Evolutionary conservation across 2,329 filamentous ascomycete genomes (phyloP).

Genomic region (Didymella lethalis): DNA sequence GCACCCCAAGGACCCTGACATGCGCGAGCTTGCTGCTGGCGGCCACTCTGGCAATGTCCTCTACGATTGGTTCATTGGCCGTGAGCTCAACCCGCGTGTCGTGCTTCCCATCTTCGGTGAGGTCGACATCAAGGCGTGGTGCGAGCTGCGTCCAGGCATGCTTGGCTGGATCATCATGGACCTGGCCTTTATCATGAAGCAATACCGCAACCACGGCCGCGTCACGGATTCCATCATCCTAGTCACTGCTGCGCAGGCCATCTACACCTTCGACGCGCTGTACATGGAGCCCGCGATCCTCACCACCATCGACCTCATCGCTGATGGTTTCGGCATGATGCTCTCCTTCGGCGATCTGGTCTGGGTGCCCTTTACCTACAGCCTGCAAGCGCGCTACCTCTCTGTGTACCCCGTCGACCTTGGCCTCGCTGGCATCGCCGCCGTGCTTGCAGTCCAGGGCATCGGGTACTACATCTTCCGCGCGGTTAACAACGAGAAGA

Average conservation of each 20-base stretch:
- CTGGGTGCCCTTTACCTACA: conserved; percentile 93
- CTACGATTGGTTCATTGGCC: conserved; percentile 97
- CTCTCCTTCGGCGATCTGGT: conserved; percentile 89
- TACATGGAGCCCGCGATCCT: conserved; percentile 89
- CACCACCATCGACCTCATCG: conserved; percentile 93
- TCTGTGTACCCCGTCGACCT: conserved; percentile 82
- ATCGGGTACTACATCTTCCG: conserved; percentile 92
- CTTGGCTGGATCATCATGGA: conserved; percentile 89
- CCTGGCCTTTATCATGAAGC: conserved; percentile 82
- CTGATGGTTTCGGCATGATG: conserved; percentile 96
- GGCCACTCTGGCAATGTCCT: conserved; percentile 84
- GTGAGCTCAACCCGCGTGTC: conserved; percentile 90
- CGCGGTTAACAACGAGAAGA: conserved; percentile 93
- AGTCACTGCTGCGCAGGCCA: conserved; percentile 75
- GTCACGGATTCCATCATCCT: conserved; percentile 87
- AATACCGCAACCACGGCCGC: conserved; percentile 84
- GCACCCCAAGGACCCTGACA: conserved; percentile 69
- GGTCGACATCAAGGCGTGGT: conserved; percentile 88
- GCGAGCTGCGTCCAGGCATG: conserved; percentile 90
- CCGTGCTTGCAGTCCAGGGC: conserved; percentile 71
- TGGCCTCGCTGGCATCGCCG: conserved; percentile 69
- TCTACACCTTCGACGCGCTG: conserved; percentile 85
- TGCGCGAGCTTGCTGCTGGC: conserved; percentile 81
- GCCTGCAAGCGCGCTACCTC: conserved; percentile 83
- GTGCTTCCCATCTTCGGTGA: conserved; percentile 80